A percentile compares a stretch with the other conserved stretches of the same genome.
Evolutionary conservation across 2,329 filamentous ascomycete genomes (phyloP).

Genomic region (Cladosporium sphaerospermum): DNA sequence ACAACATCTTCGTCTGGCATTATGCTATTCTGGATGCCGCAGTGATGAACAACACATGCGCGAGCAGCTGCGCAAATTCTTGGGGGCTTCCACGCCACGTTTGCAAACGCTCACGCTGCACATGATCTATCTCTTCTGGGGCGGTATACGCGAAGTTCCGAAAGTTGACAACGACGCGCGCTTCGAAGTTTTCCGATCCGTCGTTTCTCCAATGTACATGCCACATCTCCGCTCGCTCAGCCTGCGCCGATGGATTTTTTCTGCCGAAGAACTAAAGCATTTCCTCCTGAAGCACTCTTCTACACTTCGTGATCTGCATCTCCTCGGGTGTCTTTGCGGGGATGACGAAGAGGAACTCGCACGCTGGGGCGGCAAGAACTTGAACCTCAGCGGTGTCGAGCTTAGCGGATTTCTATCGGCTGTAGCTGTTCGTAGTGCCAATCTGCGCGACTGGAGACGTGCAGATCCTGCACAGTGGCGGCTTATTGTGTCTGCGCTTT

Average conservation of each 20-base stretch:
- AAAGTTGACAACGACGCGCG: neutral
- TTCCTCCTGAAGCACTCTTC: neutral
- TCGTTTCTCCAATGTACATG: neutral
- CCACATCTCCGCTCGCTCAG: neutral
- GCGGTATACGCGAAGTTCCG: neutral
- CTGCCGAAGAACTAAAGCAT: neutral
- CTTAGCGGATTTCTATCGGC: neutral
- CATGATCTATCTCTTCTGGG: neutral
- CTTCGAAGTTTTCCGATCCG: neutral
- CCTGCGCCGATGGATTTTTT: neutral
- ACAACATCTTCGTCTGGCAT: neutral
- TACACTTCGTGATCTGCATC: neutral
- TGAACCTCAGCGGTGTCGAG: neutral
- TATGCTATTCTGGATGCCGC: neutral
- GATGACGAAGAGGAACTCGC: neutral
- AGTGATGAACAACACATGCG: neutral
- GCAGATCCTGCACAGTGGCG: neutral
- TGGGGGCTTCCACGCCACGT: neutral
- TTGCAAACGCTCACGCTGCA: neutral
- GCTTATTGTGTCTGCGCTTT: neutral
- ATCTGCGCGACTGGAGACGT: neutral
- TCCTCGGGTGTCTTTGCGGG: neutral
- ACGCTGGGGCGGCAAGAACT: neutral
- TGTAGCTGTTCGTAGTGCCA: neutral
- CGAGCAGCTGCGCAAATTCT: neutral